Percentiles rank a stretch among this genome's conserved stretches.
phyloP scores from a whole-genome alignment of 192 early-diverging fungal genomes.

The Fimicolochytrium jonesii region DNA sequence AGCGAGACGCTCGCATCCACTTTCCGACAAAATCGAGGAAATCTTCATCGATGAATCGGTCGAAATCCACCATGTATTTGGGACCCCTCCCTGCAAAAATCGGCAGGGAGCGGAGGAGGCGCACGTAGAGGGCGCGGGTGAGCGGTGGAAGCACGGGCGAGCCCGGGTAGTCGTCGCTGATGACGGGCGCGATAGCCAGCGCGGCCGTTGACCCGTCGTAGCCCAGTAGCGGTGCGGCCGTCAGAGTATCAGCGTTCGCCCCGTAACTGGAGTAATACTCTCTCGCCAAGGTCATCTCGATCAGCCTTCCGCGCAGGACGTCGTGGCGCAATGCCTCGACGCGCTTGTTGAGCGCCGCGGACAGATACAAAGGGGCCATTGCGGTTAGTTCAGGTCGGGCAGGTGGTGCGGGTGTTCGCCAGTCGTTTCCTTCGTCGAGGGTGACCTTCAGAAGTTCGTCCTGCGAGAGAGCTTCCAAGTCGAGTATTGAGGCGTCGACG shows the following conservation, averaged over 20 bases:
- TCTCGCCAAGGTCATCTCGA: constrained; percentile 8
- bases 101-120: constrained; percentile 29
- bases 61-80: constrained; percentile 21
- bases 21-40: constrained; percentile 20
- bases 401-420: not conserved
- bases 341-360: not conserved
- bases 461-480: no score
- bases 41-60: constrained; percentile 22
- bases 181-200: not conserved
- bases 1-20: constrained; percentile 37
- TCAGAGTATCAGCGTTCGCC: constrained; percentile 8
- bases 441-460: not conserved
- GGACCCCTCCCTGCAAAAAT: constrained; percentile 23
- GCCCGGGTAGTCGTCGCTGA: constrained; percentile 4
- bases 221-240: constrained; percentile 7
- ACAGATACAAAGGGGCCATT: constrained; percentile 7
- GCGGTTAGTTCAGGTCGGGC: not conserved
- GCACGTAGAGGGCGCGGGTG: constrained; percentile 20
- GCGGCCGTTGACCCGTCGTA: not conserved
- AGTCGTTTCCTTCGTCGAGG: not conserved
- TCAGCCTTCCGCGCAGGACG: constrained; percentile 20
- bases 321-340: constrained; percentile 9
- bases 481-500: no score
- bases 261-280: constrained; percentile 22
- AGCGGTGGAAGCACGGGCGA: constrained; percentile 25